Conservation (phyloP, 768 basidiomycete genomes). For the Suillus weaverae region DNA sequence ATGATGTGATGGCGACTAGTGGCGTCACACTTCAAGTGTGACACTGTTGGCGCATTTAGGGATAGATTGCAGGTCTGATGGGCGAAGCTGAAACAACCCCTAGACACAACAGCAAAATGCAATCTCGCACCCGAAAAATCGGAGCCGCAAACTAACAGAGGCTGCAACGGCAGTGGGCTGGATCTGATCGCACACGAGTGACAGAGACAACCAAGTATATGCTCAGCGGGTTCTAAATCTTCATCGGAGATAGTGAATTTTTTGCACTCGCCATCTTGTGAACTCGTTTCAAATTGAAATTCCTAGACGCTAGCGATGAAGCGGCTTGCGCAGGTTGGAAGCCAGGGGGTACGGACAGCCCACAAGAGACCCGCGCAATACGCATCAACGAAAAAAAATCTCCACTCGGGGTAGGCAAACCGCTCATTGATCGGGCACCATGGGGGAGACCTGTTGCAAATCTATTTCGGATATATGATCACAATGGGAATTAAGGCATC, state of each 20-base stretch:
- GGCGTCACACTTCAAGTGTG: neutral
- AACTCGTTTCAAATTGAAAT: neutral
- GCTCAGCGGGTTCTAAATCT: neutral
- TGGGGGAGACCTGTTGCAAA: neutral
- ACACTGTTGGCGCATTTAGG: neutral
- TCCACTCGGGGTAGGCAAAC: neutral
- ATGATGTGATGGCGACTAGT: constrained; percentile 3
- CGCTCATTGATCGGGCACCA: neutral
- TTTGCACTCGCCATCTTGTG: neutral
- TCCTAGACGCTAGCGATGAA: neutral
- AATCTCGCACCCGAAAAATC: neutral
- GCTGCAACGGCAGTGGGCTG: neutral
- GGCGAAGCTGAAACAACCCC: neutral
- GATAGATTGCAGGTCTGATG: neutral
- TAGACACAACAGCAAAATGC: neutral
- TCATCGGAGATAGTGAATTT: neutral
- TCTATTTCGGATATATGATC: constrained; percentile 6
- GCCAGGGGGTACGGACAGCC: neutral
- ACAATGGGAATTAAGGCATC: neutral
- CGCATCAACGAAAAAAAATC: neutral
- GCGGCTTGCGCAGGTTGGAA: neutral
- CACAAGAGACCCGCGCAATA: neutral
- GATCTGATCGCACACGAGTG: neutral
- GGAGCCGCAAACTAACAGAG: neutral
- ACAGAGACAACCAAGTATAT: neutral